A percentile compares a stretch with the other conserved stretches of the same genome.
phyloP scores from a whole-genome alignment of 192 early-diverging fungal genomes.

The Umbelopsis ramanniana region DNA sequence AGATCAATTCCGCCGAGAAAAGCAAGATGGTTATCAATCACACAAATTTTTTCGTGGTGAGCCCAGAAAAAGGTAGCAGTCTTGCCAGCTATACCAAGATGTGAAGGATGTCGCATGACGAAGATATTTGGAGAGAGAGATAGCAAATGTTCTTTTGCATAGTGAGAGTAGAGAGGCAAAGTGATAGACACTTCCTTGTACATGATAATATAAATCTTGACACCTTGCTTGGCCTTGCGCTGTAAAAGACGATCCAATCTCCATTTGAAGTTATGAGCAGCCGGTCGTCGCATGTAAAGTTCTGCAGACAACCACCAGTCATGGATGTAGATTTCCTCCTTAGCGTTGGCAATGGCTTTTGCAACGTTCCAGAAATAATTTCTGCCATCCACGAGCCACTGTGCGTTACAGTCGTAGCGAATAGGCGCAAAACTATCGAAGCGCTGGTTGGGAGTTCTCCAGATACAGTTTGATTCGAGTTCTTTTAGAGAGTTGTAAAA shows the following conservation, averaged over 20 bases:
- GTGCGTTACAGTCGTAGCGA: constrained; percentile 57
- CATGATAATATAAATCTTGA: constrained; percentile 81
- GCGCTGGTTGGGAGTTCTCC: constrained; percentile 55
- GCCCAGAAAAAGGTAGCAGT: constrained; percentile 76
- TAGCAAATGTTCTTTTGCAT: constrained; percentile 72
- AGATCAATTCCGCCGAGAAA: constrained; percentile 86
- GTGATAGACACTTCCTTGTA: constrained; percentile 78
- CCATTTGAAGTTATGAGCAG: constrained; percentile 65
- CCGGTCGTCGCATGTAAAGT: constrained; percentile 70
- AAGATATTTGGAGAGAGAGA: constrained; percentile 74
- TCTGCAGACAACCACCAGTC: constrained; percentile 84
- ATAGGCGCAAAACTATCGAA: constrained; percentile 80
- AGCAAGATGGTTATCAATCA: constrained; percentile 77
- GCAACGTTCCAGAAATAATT: constrained; percentile 76
- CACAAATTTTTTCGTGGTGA: constrained; percentile 79
- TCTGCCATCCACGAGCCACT: constrained; percentile 77
- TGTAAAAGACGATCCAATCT: constrained; percentile 74
- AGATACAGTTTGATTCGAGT: constrained; percentile 49
- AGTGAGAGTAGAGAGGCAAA: constrained; percentile 69
- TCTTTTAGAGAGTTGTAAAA: constrained; percentile 63
- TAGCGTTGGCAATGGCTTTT: constrained; percentile 72
- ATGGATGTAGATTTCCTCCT: constrained; percentile 68
- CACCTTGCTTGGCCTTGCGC: constrained; percentile 81
- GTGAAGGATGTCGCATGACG: constrained; percentile 80
- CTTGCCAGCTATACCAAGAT: constrained; percentile 67